These are phyloP conservation scores for Marsdenia floribunda DNA, from an alignment of 257 asterid species.

Conservation along the genomic window DNA sequence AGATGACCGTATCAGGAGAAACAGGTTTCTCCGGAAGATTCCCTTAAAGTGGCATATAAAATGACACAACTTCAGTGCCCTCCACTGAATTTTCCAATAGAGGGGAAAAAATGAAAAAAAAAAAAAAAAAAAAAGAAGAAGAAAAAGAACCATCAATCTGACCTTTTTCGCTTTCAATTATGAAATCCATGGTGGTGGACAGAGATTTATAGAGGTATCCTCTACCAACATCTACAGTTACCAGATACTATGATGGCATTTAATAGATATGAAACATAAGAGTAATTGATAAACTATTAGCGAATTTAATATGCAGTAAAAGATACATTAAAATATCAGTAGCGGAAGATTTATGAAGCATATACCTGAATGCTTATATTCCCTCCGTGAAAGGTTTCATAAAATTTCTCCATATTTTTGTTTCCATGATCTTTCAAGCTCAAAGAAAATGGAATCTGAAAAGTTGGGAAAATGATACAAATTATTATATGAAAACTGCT, in stretches of 20 bases:
- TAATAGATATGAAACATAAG: conserved; percentile 32
- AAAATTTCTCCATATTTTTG: conserved; percentile 45
- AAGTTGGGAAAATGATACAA: not conserved
- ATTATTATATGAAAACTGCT: conserved; percentile 9
- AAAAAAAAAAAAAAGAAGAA: too few species aligned
- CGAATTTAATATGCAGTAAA: not conserved
- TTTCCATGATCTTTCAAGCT: conserved; percentile 47
- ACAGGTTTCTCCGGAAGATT: conserved; percentile 56
- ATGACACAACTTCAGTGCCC: conserved; percentile 18
- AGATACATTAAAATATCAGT: not conserved
- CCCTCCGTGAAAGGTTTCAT: conserved; percentile 86
- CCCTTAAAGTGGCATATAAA: conserved; percentile 35
- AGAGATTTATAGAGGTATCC: conserved; percentile 80
- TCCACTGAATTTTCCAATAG: conserved; percentile 13
- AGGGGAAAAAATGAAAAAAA: too few species aligned
- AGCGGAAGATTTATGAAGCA: not conserved
- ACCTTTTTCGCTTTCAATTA: conserved; percentile 70
- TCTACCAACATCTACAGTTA: conserved; percentile 61
- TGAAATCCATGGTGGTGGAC: conserved; percentile 62
- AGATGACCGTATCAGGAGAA: conserved; percentile 66
- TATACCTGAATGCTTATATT: conserved; percentile 74
- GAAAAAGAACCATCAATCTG: conserved; percentile 3
- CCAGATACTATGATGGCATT: conserved; percentile 55
- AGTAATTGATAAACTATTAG: conserved; percentile 4
- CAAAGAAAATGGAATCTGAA: conserved; percentile 72